These are phyloP conservation scores for Cladosporium sp. DNA, from an alignment of 2,329 filamentous ascomycete genomes.

Conservation along the genomic window DNA sequence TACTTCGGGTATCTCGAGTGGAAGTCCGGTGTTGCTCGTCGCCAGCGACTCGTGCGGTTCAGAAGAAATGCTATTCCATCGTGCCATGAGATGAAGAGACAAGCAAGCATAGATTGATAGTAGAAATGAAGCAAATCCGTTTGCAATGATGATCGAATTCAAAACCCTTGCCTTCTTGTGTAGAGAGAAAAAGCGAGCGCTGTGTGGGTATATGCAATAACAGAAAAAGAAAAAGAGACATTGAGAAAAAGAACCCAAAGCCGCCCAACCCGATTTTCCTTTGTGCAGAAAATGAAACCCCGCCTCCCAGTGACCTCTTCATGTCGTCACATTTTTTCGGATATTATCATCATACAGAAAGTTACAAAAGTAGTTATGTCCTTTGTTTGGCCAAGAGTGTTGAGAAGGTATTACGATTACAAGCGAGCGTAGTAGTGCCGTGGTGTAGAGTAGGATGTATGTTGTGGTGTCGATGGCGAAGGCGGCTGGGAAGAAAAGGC, in stretches of 20 bases:
- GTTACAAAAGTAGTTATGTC: constrained; percentile 2
- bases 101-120: not conserved
- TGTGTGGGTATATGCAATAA: constrained; percentile 17
- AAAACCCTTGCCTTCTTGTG: not conserved
- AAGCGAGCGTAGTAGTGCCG: constrained; percentile 9
- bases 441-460: not conserved
- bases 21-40: no score
- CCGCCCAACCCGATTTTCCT: not conserved
- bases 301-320: no score
- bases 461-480: not conserved
- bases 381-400: no score
- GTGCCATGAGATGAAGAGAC: not conserved
- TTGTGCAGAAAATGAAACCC: no score
- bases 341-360: constrained; percentile 12
- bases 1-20: no score
- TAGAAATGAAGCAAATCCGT: no score
- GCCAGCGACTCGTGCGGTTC: no score
- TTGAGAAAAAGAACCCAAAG: constrained; percentile 12
- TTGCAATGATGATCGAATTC: not conserved
- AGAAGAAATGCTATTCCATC: not conserved
- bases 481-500: no score
- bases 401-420: constrained; percentile 15
- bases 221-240: constrained; percentile 13
- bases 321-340: no score
- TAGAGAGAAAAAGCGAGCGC: constrained; percentile 12